Evolutionary conservation across 140 eudicot species (phyloP), one percentile per base, ranked within the genome.

Genomic region (Senecio squalidus): DNA sequence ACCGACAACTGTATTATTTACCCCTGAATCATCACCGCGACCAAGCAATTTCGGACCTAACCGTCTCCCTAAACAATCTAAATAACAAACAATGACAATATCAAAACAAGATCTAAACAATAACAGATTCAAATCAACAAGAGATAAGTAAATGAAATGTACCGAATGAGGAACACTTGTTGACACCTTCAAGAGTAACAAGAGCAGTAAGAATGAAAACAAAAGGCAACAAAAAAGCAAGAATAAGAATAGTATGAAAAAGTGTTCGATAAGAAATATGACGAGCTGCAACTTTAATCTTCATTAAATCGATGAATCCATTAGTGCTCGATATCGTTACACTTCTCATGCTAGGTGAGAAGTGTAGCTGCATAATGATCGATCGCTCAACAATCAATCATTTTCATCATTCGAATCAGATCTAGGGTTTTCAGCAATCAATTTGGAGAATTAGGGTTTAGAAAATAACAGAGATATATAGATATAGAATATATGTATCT

Each of bases 261-360:
- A 92, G 79, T 7, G 96, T 92, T 18, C 96, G 81, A 55, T 92
- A 92, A 41, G 98, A 92, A 53, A 92, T 76, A 73, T 84, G 86
- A 55, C 96, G 96, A 79, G 98, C 86, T 73, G 98, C 98, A 55
- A 92, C 86, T 74, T 92, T 92, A 92, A 92, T 88, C 98, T 92
- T 92, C 98, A 92, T 92, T 72, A 88, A 88, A 80, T 92, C 98
- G 74, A 80, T 64, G 69, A 83, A 73, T 27, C 93, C 93, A 77
- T 78, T 75, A 80, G 79, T 76, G 80, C 80, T 83, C 69, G 95
- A 86, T 73, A 92, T 88, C 61, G 98, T 92, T 79, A 92, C 80
- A 70, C 98, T 92, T 92, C 87, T 87, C 98, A 92, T 92, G 73
- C 98, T 92, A 80, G 95, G 96, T 85, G 96, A 87, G 67, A 92